Base-by-base conservation (phyloP, 176 grass and related monocot genomes). In the Aegilops sharonensis region DNA sequence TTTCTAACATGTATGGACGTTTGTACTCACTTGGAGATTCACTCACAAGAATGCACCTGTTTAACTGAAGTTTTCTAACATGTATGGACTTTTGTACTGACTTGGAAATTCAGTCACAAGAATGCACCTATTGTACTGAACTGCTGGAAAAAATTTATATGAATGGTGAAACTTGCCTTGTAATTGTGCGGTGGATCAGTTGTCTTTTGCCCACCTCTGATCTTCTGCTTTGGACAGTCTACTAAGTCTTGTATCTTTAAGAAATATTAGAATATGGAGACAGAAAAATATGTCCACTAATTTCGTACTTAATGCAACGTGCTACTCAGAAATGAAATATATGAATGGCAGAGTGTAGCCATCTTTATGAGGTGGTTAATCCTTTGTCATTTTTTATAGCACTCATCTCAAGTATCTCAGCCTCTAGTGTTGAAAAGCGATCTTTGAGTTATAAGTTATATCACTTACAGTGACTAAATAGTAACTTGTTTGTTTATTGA, bases 71-170 rank as follows among this genome's bases (percentile, higher is more conserved):
- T 43, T 82, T 0, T 69, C 15, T 18, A 59, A 35, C 52, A 78
- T 36, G 11, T 64, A 40, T 42, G 59, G 14, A 64, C n/a, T 64
- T 64, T 8, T 64, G 20, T 8, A 60, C 23, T 18, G 9, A 69
- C 5, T 83, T 72, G 68, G n/a, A 83, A 72, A 12, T 29, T 71
- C 24, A 42, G 50, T 73, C 35, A 73, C 81, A 73, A 71, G 34
- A 39, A 83, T 83, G 34, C 68, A 43, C 9, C 24, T 73, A 23
- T 3, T 63, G 5, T 74, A 84, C 10, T 74, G 25, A 83, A 39
- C 27, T 72, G 9, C 81, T 73, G 23, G 14, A 18, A 39, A 82
- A 60, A 31, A 25, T 4, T 74, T 36, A 62, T 60, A 83, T 15
- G 81, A 45, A 84, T 63, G 6, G 21, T 72, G 17, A 40, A 42